A percentile compares a stretch with the other conserved stretches of the same genome.
phyloP scores from a whole-genome alignment of 2,329 filamentous ascomycete species.

The Neoscytalidium dimidiatum region DNA sequence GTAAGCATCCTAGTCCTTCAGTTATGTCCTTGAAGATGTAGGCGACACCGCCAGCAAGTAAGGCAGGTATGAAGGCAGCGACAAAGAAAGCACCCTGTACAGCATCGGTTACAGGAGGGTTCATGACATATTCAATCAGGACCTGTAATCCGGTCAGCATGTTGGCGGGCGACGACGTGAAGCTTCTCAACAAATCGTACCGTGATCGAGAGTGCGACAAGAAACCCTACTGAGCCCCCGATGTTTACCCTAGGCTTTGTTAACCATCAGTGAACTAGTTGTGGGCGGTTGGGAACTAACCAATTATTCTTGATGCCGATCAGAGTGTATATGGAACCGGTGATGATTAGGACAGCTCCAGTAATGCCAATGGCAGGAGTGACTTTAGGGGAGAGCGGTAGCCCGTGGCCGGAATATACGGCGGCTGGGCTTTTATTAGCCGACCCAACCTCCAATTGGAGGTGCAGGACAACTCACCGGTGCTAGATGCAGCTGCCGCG shows the following conservation, averaged over 20 bases:
- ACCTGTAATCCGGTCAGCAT: slow-evolving; percentile 41
- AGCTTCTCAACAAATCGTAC: slow-evolving; percentile 38
- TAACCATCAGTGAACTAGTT: slow-evolving; percentile 20
- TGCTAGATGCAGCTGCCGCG: slow-evolving; percentile 26
- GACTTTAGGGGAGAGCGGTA: slow-evolving; percentile 73
- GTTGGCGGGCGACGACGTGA: slow-evolving; percentile 22
- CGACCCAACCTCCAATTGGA: neutral
- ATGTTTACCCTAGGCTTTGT: slow-evolving; percentile 37
- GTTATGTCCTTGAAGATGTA: slow-evolving; percentile 83
- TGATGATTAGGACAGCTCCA: slow-evolving; percentile 72
- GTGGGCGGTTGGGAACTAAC: slow-evolving; percentile 34
- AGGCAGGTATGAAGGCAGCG: slow-evolving; percentile 71
- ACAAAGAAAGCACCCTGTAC: slow-evolving; percentile 87
- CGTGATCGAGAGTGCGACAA: slow-evolving; percentile 71
- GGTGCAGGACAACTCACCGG: slow-evolving; percentile 24
- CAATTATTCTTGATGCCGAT: slow-evolving; percentile 81
- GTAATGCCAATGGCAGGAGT: slow-evolving; percentile 81
- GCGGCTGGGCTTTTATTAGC: slow-evolving; percentile 8
- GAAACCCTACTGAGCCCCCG: slow-evolving; percentile 68
- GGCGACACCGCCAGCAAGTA: slow-evolving; percentile 71
- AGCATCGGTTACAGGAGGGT: slow-evolving; percentile 69
- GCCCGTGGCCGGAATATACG: slow-evolving; percentile 26
- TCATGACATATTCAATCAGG: slow-evolving; percentile 87
- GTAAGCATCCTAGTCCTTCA: slow-evolving; percentile 79
- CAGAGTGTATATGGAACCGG: slow-evolving; percentile 70